Evolutionary conservation across 129 eudicot genomes (phyloP).

Genomic region (Gnaphalium uliginosum): DNA sequence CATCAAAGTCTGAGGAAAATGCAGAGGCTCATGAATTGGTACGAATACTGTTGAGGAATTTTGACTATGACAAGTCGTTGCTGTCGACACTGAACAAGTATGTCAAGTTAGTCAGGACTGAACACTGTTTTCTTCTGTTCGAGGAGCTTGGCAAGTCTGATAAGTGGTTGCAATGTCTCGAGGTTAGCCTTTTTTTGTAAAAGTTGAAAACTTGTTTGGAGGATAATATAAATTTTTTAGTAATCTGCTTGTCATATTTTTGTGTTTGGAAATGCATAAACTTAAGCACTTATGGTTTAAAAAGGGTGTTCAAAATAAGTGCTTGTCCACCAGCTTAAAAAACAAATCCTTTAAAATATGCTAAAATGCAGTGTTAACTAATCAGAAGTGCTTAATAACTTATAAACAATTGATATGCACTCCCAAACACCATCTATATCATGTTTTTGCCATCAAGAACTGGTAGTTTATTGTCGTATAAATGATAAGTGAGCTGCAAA

Average conservation of each 20-base stretch:
- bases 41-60: slow-evolving; percentile 17
- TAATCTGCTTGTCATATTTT: too few relatives aligned
- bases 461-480: too few relatives aligned
- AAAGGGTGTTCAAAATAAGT: neutral
- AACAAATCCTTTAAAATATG: too few relatives aligned
- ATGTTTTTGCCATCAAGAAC: too few relatives aligned
- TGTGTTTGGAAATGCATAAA: neutral
- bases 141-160: slow-evolving; percentile 86
- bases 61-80: slow-evolving; percentile 44
- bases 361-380: too few relatives aligned
- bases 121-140: slow-evolving; percentile 88
- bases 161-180: slow-evolving; percentile 84
- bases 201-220: neutral
- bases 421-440: too few relatives aligned
- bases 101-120: slow-evolving; percentile 69
- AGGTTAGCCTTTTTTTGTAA: slow-evolving; percentile 6
- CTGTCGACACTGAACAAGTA: slow-evolving; percentile 60
- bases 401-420: neutral
- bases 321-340: neutral
- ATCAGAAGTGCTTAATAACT: neutral
- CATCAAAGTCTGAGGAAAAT: slow-evolving; percentile 25
- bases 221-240: too few relatives aligned
- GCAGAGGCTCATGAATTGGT: slow-evolving; percentile 38
- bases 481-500: too few relatives aligned
- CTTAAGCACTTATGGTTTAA: neutral